Base-by-base conservation (phyloP, 371 early-diverging fungal species). In the Choanephora cucurbitarum region DNA sequence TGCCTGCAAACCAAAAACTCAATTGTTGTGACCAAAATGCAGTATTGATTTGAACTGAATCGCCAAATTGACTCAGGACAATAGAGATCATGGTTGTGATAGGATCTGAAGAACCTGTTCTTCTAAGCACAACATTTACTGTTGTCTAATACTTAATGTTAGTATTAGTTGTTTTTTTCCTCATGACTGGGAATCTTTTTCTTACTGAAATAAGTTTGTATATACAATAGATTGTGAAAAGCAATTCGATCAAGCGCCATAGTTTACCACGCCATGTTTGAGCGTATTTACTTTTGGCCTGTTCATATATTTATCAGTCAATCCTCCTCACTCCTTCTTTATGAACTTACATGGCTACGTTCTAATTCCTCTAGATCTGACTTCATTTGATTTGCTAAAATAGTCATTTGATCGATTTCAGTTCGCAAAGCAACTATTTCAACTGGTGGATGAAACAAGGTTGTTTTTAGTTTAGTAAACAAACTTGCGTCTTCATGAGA, bases 21-120 rank as follows among this genome's bases (percentile, higher is more conserved):
- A 96, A 72, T 55, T 95, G 95, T 70, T 94, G 95, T 10, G 95
- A 88, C 91, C 92, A 94, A 48, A 90, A 85, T 17, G 79, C 78
- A 13, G 89, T 72, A 59, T 95, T 91, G 43, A 93, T 71, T 14
- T 84, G 73, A 37, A 83, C 69, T 39, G 58, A 47, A 8, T 55
- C 44, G 10, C 68, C 78, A 28, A 69, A 51, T 21, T 85, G 81
- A 5, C 83, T 81, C 3, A 91, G 83, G 4, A 90, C 74, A 14
- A 92, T 62, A 21, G 89, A 83, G 46, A 96, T 69, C 18, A 84
- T 73, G 42, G 83, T 77, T 13, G 95, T 95, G 51, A 96, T 89
- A 0, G 97, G 96, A 57, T 97, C 97, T 0, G 84, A 77, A 9
- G 85, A 83, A 14, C 92, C 92, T 22, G 79, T 75, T 8, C 91